A percentile compares a stretch with the other conserved stretches of the same genome.
Evolutionary conservation across 768 basidiomycete genomes (phyloP).

Genomic region (Lenzites betulinus): DNA sequence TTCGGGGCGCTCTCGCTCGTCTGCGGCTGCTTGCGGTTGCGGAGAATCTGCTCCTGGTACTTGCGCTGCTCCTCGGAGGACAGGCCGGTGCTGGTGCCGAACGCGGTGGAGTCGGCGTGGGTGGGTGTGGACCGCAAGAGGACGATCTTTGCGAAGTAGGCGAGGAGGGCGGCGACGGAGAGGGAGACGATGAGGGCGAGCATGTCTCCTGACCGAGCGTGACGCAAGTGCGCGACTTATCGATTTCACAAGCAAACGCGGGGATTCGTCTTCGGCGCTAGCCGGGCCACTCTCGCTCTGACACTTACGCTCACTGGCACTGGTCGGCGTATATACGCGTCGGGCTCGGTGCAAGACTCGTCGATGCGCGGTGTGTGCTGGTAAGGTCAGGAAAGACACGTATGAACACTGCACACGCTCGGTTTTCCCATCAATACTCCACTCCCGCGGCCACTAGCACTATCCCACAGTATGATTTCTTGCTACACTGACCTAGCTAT

Average conservation of each 20-base stretch:
- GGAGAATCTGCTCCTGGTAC: slow-evolving; percentile 20
- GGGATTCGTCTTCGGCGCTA: neutral
- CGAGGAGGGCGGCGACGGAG: slow-evolving; percentile 31
- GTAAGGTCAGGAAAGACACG: too few species aligned
- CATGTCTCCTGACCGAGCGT: slow-evolving; percentile 16
- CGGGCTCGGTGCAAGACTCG: too few species aligned
- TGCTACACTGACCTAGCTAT: too few species aligned
- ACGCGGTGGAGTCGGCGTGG: slow-evolving; percentile 13
- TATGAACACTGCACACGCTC: too few species aligned
- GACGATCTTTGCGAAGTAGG: slow-evolving; percentile 24
- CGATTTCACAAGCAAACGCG: slow-evolving; percentile 13
- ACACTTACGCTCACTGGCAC: neutral
- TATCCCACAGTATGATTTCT: too few species aligned
- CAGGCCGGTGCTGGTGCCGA: slow-evolving; percentile 9
- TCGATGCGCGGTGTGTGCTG: too few species aligned
- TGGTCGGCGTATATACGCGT: too few species aligned
- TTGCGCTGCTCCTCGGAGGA: slow-evolving; percentile 17
- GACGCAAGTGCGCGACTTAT: neutral
- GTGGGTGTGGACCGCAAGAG: slow-evolving; percentile 6
- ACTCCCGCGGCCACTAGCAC: too few species aligned
- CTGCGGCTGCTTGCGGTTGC: slow-evolving; percentile 29
- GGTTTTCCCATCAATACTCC: too few species aligned
- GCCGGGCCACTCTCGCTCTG: slow-evolving; percentile 8
- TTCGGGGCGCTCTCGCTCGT: neutral
- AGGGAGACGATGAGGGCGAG: slow-evolving; percentile 34